A percentile compares a stretch with the other conserved stretches of the same genome.
Evolutionary conservation across 1,139 yeast genomes (phyloP).

Genomic region (Pichia sp.): DNA sequence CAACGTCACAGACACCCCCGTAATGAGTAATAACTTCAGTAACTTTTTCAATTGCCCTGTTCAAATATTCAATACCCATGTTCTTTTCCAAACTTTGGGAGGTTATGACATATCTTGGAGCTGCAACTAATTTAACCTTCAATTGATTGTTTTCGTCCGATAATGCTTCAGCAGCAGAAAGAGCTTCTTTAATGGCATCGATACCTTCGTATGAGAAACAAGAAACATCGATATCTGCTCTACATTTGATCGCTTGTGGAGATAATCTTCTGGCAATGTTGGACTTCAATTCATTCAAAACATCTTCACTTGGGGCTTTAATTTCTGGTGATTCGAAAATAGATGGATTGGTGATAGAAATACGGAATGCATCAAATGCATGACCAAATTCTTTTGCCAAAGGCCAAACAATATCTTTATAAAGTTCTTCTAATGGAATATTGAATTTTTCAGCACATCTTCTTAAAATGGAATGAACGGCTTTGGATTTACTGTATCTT

Average conservation of each 20-base stretch:
- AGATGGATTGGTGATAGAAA: constrained; percentile 86
- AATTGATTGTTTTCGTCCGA: constrained; percentile 80
- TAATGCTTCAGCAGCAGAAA: constrained; percentile 76
- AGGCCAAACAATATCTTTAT: constrained; percentile 95
- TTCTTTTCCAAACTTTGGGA: constrained; percentile 89
- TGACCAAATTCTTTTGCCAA: constrained; percentile 92
- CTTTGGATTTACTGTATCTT: constrained; percentile 92
- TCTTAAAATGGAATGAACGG: constrained; percentile 94
- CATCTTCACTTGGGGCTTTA: constrained; percentile 54
- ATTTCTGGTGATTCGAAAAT: constrained; percentile 58
- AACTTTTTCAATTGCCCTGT: constrained; percentile 71
- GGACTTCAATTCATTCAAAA: constrained; percentile 71
- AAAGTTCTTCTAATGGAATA: constrained; percentile 75
- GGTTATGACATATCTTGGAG: constrained; percentile 91
- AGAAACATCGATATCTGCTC: constrained; percentile 96
- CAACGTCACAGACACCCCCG: constrained; percentile 86
- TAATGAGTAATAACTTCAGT: constrained; percentile 57
- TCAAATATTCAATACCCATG: constrained; percentile 74
- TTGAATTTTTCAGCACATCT: constrained; percentile 98
- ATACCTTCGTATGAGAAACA: constrained; percentile 97
- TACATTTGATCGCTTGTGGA: constrained; percentile 94
- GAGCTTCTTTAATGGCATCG: constrained; percentile 89
- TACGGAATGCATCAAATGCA: constrained; percentile 94
- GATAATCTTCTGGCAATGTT: constrained; percentile 92
- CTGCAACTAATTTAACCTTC: constrained; percentile 93